Conservation (phyloP, 805 yeast species). For the Komagataella mondaviorum region DNA sequence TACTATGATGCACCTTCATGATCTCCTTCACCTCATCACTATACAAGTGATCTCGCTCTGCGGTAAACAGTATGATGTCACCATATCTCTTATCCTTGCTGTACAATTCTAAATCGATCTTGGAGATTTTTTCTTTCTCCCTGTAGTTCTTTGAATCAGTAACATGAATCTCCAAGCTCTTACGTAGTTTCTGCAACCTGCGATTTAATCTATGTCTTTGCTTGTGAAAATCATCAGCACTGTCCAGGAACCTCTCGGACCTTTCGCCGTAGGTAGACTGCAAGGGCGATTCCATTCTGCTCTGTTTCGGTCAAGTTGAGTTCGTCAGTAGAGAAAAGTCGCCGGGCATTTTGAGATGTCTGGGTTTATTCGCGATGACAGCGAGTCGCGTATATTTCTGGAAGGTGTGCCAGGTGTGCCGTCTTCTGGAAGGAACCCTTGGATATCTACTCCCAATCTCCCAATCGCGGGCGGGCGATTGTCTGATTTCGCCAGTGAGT, state of each 20-base stretch:
- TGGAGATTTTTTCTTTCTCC: constrained; percentile 30
- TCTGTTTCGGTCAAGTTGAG: neutral
- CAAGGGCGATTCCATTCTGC: constrained; percentile 31
- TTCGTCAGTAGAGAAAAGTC: neutral
- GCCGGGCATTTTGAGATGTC: neutral
- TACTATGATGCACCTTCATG: constrained; percentile 38
- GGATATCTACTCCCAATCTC: too few relatives aligned
- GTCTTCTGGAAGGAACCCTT: too few relatives aligned
- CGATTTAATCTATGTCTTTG: constrained; percentile 53
- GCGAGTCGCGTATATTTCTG: neutral
- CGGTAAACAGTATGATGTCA: constrained; percentile 43
- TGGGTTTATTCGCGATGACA: neutral
- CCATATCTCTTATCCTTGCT: constrained; percentile 38
- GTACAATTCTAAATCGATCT: constrained; percentile 35
- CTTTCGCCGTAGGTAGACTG: constrained; percentile 40
- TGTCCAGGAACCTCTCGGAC: constrained; percentile 44
- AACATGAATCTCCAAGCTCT: constrained; percentile 45
- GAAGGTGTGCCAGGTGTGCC: too few relatives aligned
- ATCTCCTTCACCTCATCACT: constrained; percentile 46
- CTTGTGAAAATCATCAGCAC: constrained; percentile 56
- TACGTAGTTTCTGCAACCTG: constrained; percentile 51
- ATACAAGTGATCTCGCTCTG: constrained; percentile 65
- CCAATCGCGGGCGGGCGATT: too few relatives aligned
- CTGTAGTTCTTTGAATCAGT: constrained; percentile 54
- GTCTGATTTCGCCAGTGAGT: too few relatives aligned